phyloP scores from a whole-genome alignment of 164 flowering plant genomes.

The Macadamia integrifolia region DNA sequence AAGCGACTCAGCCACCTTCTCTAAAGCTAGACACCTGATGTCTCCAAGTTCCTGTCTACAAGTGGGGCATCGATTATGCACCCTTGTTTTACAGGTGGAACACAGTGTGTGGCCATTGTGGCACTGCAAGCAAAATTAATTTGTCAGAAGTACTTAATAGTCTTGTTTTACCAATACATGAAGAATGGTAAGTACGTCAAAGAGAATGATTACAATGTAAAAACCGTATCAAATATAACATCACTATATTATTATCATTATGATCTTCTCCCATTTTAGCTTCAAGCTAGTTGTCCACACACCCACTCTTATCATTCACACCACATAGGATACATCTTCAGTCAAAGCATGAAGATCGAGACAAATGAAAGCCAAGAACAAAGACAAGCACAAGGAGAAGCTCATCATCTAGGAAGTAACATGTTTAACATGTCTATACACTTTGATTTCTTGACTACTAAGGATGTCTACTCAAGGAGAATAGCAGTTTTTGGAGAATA shows the following conservation, averaged over 20 bases:
- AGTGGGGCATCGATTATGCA: constrained; percentile 59
- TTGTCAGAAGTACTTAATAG: constrained; percentile 1
- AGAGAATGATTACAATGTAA: neutral
- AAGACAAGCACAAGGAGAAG: too few relatives aligned
- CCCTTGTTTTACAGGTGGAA: constrained; percentile 51
- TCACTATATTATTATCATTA: too few relatives aligned
- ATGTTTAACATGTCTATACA: too few relatives aligned
- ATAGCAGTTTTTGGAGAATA: too few relatives aligned
- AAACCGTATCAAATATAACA: neutral
- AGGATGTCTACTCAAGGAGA: too few relatives aligned
- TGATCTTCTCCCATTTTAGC: neutral
- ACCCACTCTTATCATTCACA: neutral
- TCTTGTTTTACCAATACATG: neutral
- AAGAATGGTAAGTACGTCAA: neutral
- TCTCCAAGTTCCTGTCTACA: constrained; percentile 65
- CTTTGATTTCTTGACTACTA: too few relatives aligned
- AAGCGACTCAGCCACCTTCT: constrained; percentile 52
- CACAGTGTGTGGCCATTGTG: constrained; percentile 60
- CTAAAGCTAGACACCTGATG: constrained; percentile 57
- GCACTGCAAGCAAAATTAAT: constrained; percentile 35
- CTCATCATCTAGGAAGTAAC: too few relatives aligned
- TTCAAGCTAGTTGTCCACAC: neutral
- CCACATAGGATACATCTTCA: neutral
- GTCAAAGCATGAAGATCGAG: too few relatives aligned
- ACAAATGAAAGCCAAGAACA: too few relatives aligned